Evolutionary conservation across 768 basidiomycete species (phyloP).

Genomic region (Inosperma sp.): DNA sequence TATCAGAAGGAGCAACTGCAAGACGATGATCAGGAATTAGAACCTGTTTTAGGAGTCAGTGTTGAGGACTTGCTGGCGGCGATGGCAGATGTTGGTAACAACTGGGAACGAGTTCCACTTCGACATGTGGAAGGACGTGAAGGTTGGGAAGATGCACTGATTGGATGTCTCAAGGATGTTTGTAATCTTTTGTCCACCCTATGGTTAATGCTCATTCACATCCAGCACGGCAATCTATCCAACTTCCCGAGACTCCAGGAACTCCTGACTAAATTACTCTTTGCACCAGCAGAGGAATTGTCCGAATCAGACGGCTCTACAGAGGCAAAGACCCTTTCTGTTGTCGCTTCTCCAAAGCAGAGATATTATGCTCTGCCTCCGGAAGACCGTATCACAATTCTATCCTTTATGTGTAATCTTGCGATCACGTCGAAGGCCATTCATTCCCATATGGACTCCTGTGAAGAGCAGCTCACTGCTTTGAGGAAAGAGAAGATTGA

Average conservation of each 20-base stretch:
- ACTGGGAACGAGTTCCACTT: constrained; percentile 78
- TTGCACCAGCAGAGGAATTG: constrained; percentile 52
- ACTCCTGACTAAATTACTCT: constrained; percentile 68
- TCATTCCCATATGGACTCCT: constrained; percentile 84
- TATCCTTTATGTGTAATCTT: constrained; percentile 85
- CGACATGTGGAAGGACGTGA: constrained; percentile 68
- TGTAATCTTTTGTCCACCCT: constrained; percentile 30
- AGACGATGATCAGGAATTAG: constrained; percentile 35
- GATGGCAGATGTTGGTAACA: constrained; percentile 79
- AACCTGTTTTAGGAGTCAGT: constrained; percentile 45
- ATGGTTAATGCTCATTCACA: constrained; percentile 6
- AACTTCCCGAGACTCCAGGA: constrained; percentile 72
- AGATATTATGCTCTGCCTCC: constrained; percentile 71
- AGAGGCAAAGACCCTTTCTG: constrained; percentile 45
- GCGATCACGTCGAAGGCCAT: constrained; percentile 88
- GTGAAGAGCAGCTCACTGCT: constrained; percentile 86
- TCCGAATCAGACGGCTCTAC: constrained; percentile 43
- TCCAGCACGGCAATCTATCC: constrained; percentile 66
- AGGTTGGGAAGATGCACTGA: constrained; percentile 89
- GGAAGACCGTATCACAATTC: constrained; percentile 76
- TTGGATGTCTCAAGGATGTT: constrained; percentile 88
- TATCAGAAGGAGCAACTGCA: constrained; percentile 40
- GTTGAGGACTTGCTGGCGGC: constrained; percentile 60
- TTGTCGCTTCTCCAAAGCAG: constrained; percentile 52
- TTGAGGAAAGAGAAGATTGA: constrained; percentile 95